These are phyloP conservation scores for Lentinula sp. DNA, from an alignment of 768 basidiomycete species.

Conservation along the genomic window DNA sequence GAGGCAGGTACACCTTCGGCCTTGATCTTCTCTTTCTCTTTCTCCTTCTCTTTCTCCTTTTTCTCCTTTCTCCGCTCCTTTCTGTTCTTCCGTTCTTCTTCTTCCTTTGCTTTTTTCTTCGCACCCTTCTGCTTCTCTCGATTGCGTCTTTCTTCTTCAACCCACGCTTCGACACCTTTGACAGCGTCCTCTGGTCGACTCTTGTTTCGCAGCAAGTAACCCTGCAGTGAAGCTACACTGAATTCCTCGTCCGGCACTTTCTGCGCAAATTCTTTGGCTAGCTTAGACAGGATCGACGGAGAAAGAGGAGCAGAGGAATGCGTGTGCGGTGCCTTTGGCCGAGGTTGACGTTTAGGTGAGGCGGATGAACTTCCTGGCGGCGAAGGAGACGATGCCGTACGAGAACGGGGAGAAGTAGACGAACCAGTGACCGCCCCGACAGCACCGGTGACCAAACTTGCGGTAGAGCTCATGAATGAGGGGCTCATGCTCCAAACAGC, in stretches of 20 bases:
- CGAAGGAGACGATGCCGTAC: slow-evolving; percentile 16
- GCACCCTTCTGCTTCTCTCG: slow-evolving; percentile 61
- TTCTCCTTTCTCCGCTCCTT: slow-evolving; percentile 18
- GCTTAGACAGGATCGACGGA: slow-evolving; percentile 50
- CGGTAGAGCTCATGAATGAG: slow-evolving; percentile 3
- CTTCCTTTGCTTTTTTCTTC: slow-evolving; percentile 50
- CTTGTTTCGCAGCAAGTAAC: slow-evolving; percentile 84
- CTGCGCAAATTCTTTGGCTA: slow-evolving; percentile 78
- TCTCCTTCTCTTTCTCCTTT: slow-evolving; percentile 18
- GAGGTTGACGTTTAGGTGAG: slow-evolving; percentile 57
- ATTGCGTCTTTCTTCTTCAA: slow-evolving; percentile 75
- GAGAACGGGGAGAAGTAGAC: slow-evolving; percentile 34
- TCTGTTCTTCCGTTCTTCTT: slow-evolving; percentile 13
- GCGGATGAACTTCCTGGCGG: slow-evolving; percentile 27
- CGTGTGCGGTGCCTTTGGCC: slow-evolving; percentile 42
- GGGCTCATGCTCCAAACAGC: slow-evolving; percentile 5
- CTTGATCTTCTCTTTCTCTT: slow-evolving; percentile 12
- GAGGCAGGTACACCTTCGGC: neutral
- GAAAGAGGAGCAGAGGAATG: slow-evolving; percentile 61
- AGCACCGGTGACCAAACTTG: neutral
- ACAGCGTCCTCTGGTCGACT: slow-evolving; percentile 75
- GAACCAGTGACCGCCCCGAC: slow-evolving; percentile 2
- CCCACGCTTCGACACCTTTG: slow-evolving; percentile 63
- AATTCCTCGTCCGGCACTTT: slow-evolving; percentile 82
- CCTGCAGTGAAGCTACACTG: slow-evolving; percentile 86